Percentiles rank a stretch among this genome's conserved stretches.
Conservation (phyloP, 495 filamentous ascomycete species). For the Penicillium daleae region DNA sequence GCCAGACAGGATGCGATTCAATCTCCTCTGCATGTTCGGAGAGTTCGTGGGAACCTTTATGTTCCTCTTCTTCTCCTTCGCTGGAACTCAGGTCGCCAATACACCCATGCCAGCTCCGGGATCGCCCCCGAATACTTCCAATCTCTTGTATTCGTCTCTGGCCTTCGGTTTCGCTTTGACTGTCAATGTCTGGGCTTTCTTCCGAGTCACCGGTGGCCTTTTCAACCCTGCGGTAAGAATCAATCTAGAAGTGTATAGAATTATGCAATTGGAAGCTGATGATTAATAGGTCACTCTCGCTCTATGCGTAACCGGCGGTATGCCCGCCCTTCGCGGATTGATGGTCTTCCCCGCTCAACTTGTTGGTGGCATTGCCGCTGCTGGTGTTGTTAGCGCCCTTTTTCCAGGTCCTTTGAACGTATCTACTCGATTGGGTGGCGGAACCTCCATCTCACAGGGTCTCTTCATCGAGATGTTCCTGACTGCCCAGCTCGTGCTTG, state of each 20-base stretch:
- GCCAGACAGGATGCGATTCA: constrained; percentile 42
- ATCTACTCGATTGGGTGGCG: constrained; percentile 59
- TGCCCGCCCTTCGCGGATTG: constrained; percentile 53
- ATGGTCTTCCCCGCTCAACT: constrained; percentile 59
- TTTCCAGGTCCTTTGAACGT: constrained; percentile 67
- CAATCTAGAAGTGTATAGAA: too few relatives aligned
- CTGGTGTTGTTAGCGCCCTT: constrained; percentile 63
- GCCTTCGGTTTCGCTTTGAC: constrained; percentile 75
- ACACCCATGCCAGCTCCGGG: constrained; percentile 42
- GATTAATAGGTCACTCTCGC: constrained; percentile 58
- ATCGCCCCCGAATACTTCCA: constrained; percentile 43
- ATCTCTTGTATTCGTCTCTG: constrained; percentile 70
- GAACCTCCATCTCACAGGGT: constrained; percentile 64
- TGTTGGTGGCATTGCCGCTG: constrained; percentile 59
- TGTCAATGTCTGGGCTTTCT: constrained; percentile 87
- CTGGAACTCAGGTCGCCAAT: constrained; percentile 75
- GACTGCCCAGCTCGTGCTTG: constrained; percentile 74
- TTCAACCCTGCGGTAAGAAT: constrained; percentile 79
- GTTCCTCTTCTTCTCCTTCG: constrained; percentile 83
- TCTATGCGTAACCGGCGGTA: constrained; percentile 58
- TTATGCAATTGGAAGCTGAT: background rate
- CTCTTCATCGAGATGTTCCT: constrained; percentile 82
- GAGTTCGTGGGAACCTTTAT: constrained; percentile 83
- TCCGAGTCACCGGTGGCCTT: constrained; percentile 74
- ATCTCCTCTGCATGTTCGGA: constrained; percentile 64